Evolutionary conservation across 2,329 filamentous ascomycete species (phyloP).

Genomic region (Pyrenochaeta sp.): DNA sequence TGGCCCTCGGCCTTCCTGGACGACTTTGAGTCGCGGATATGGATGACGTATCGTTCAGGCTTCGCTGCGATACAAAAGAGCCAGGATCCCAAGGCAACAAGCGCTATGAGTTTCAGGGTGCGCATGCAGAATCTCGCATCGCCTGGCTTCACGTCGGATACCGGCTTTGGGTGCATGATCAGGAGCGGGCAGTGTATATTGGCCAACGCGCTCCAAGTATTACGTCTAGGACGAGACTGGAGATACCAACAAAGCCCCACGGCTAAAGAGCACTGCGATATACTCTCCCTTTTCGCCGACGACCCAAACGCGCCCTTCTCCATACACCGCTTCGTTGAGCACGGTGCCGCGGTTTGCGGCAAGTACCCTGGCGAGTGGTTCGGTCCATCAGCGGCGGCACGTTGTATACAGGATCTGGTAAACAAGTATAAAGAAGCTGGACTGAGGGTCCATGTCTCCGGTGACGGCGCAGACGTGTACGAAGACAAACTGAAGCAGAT

Average conservation of each 20-base stretch:
- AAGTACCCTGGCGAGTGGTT: conserved; percentile 99
- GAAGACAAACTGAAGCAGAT: conserved; percentile 85
- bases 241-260: conserved; percentile 65
- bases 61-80: conserved; percentile 85
- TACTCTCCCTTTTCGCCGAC: conserved; percentile 87
- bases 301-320: conserved; percentile 87
- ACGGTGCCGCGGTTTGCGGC: conserved; percentile 85
- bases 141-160: conserved; percentile 87
- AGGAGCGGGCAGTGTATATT: conserved; percentile 92
- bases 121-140: conserved; percentile 85
- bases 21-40: conserved; percentile 91
- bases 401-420: conserved; percentile 86
- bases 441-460: conserved; percentile 86
- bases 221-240: conserved; percentile 87
- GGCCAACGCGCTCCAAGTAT: conserved; percentile 80
- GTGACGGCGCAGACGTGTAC: conserved; percentile 90
- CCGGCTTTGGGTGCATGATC: conserved; percentile 99
- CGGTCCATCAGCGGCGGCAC: conserved; percentile 93
- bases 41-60: conserved; percentile 94
- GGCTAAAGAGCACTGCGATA: conserved; percentile 68
- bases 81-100: conserved; percentile 73
- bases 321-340: conserved; percentile 90
- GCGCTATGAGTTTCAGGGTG: conserved; percentile 82
- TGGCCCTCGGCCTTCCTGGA: conserved; percentile 89
- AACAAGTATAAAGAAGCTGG: conserved; percentile 68